Evolutionary conservation across 805 yeast genomes (phyloP), one percentile per base, ranked within the genome.

Genomic region (Torulaspora microellipsoides): DNA sequence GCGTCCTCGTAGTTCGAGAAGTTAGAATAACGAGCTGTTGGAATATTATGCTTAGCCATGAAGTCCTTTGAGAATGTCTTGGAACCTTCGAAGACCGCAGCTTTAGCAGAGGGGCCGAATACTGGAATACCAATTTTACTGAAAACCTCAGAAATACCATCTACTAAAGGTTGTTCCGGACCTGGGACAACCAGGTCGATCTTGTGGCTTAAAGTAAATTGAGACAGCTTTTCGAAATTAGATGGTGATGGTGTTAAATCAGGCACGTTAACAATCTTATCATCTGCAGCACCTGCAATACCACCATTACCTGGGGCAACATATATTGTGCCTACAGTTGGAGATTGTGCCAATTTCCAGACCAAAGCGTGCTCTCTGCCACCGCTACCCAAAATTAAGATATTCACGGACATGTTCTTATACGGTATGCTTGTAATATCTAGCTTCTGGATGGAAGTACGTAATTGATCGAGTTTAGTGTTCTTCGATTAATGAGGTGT

Each of bases 281-380:
- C 57, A 34, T 66, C 62, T 15, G 60, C 52, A 31, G 73, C 56
- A 31, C 73, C 56, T 28, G 78, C 75, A 27, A 95, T 90, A 40
- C 98, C 98, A 44, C 98, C 99, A 62, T 93, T 91, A 42, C 98
- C 98, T 50, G 98, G 98, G 23, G 98, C 96, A 43, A 91, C 96
- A 58, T 64, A 95, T 54, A 95, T 82, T 47, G 77, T 75, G 48
- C 69, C 68, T 29, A 89, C 95, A 35, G 76, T 66, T 31, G 78
- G 68, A 29, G 96, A 87, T 67, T 89, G 91, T 27, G 84, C 70
- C 51, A 93, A 75, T 61, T 84, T 86, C 96, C 96, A 90, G 12
- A 87, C 85, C 48, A 93, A 75, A 42, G 98, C 98, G 65, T 93
- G 97, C 69, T 93, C 99, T 73, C 99, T 89, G 55, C 99, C 99